phyloP scores from a whole-genome alignment of 2,329 filamentous ascomycete genomes.

The Hypoxylon sp. region DNA sequence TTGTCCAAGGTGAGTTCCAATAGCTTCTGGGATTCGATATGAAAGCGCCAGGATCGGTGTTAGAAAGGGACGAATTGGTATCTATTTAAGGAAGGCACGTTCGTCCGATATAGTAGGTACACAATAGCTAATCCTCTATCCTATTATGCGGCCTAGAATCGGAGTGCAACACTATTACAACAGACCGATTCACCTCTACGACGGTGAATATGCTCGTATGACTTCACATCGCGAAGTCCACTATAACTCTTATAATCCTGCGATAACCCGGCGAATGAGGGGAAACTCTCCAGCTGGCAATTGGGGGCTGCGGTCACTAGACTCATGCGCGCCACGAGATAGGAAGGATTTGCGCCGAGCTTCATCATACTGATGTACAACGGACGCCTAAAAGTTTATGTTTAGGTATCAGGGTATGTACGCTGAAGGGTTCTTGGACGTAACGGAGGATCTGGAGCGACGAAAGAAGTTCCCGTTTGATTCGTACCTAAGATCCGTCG shows the following conservation, averaged over 20 bases:
- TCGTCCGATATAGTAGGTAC: constrained; percentile 2
- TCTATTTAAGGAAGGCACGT: constrained; percentile 8
- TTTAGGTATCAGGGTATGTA: not conserved
- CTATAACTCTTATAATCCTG: constrained; percentile 8
- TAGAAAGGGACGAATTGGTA: not conserved
- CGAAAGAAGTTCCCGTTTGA: constrained; percentile 14
- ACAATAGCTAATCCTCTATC: constrained; percentile 11
- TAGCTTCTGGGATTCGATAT: not conserved
- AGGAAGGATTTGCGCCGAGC: constrained; percentile 37
- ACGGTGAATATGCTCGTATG: constrained; percentile 17
- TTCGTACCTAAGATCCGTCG: constrained; percentile 19
- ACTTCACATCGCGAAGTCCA: constrained; percentile 30
- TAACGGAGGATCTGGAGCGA: constrained; percentile 17
- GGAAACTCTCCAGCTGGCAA: constrained; percentile 16
- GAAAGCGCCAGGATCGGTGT: not conserved
- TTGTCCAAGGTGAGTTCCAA: not conserved
- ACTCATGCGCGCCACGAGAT: constrained; percentile 28
- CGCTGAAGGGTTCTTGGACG: constrained; percentile 11
- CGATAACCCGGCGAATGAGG: constrained; percentile 29
- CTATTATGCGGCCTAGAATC: constrained; percentile 22
- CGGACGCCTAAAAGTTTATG: not conserved
- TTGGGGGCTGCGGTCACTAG: constrained; percentile 24
- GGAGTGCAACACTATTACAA: constrained; percentile 22
- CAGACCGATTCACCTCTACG: not conserved
- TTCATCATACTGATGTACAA: constrained; percentile 29